Conservation (phyloP, 768 basidiomycete species). For the Daedaleopsis nitida region DNA sequence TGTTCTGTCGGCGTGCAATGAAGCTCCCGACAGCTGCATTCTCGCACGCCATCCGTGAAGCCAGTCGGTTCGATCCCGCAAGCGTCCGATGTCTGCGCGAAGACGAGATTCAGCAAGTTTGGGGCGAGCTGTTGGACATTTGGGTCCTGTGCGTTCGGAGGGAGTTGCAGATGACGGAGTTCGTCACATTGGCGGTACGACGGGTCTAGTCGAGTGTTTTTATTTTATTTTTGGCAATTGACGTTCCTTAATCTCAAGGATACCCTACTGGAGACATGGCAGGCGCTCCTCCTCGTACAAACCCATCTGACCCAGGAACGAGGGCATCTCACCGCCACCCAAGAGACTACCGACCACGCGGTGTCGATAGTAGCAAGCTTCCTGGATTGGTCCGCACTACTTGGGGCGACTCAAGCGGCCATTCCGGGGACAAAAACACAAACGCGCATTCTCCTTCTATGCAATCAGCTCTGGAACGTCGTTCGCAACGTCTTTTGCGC, state of each 20-base stretch:
- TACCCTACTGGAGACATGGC: conserved; percentile 50
- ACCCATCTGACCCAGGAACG: conserved; percentile 44
- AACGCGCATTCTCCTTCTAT: conserved; percentile 33
- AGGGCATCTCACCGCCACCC: conserved; percentile 37
- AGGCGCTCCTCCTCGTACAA: conserved; percentile 54
- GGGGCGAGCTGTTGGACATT: conserved; percentile 39
- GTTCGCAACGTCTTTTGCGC: conserved; percentile 50
- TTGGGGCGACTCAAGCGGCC: no score
- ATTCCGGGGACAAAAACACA: neutral
- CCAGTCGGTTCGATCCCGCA: conserved; percentile 27
- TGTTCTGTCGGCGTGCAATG: conserved; percentile 51
- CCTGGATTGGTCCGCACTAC: conserved; percentile 24
- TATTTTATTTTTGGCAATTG: no score
- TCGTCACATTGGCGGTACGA: neutral
- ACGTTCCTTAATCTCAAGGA: conserved; percentile 34
- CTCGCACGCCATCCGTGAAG: conserved; percentile 28
- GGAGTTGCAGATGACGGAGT: conserved; percentile 15
- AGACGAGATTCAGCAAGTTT: conserved; percentile 40
- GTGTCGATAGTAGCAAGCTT: conserved; percentile 41
- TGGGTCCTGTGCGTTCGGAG: conserved; percentile 24
- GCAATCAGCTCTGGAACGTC: conserved; percentile 52
- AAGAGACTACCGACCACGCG: conserved; percentile 37
- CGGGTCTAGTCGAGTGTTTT: neutral
- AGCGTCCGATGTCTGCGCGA: conserved; percentile 39
- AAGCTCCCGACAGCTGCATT: conserved; percentile 30